These are phyloP conservation scores for Beauveria bassiana DNA, from an alignment of 2,329 filamentous ascomycete species.

Conservation along the genomic window DNA sequence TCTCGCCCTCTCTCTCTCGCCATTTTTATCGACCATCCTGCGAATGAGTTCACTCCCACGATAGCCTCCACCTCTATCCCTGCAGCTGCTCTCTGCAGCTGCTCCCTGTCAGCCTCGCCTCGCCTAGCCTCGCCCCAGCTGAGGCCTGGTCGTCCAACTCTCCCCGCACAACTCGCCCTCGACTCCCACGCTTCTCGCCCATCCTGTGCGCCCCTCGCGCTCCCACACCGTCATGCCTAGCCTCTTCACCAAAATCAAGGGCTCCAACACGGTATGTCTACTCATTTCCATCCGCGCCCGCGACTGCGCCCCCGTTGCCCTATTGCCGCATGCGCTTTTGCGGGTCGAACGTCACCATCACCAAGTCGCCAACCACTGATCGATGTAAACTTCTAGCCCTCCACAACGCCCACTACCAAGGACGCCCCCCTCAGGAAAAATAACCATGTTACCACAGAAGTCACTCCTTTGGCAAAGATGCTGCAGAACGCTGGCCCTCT, in stretches of 20 bases:
- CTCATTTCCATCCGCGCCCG: background rate
- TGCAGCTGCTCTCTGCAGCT: background rate
- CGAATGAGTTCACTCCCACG: background rate
- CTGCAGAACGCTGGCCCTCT: conserved; percentile 74
- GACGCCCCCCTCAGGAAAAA: conserved; percentile 46
- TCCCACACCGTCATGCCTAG: conserved; percentile 39
- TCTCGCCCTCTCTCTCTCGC: background rate
- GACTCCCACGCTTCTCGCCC: conserved; percentile 14
- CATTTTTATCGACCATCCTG: background rate
- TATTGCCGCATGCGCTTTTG: conserved; percentile 18
- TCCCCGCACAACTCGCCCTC: background rate
- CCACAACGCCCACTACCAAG: conserved; percentile 34
- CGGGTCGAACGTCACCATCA: conserved; percentile 6
- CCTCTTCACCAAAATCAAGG: conserved; percentile 53
- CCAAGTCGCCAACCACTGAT: conserved; percentile 21
- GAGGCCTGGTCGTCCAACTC: background rate
- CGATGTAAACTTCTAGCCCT: conserved; percentile 31
- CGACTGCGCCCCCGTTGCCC: conserved; percentile 6
- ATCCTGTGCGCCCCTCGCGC: conserved; percentile 14
- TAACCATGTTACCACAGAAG: conserved; percentile 48
- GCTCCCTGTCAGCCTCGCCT: conserved; percentile 6
- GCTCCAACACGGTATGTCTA: conserved; percentile 44
- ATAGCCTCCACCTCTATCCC: background rate
- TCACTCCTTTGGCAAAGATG: conserved; percentile 63
- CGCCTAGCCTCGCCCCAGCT: conserved; percentile 4